phyloP scores from a whole-genome alignment of 805 yeast species.

The Ogataea salicorniae region DNA sequence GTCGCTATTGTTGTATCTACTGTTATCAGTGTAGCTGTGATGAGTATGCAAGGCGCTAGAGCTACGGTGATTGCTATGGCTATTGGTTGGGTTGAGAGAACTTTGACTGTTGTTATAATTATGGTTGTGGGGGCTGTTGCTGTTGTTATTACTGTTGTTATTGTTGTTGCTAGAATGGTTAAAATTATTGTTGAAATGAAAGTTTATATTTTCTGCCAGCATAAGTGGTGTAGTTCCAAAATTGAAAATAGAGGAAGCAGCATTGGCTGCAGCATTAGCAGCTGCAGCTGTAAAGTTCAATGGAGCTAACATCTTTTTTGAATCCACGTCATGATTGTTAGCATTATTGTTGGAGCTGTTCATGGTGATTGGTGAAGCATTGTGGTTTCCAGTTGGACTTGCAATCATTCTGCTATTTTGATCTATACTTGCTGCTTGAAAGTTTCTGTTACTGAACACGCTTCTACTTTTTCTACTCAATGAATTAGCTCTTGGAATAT shows the following conservation, averaged over 20 bases:
- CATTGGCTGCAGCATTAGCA: slow-evolving; percentile 26
- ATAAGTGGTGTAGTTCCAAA: slow-evolving; percentile 19
- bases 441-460: slow-evolving; percentile 11
- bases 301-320: slow-evolving; percentile 13
- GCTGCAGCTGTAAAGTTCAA: slow-evolving; percentile 24
- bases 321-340: too few species aligned
- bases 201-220: slow-evolving; percentile 7
- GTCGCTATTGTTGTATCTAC: not conserved
- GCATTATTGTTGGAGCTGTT: too few species aligned
- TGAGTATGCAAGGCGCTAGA: too few species aligned
- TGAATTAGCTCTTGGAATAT: slow-evolving; percentile 30
- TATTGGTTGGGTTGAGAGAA: not conserved
- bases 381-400: not conserved
- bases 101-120: not conserved
- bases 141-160: not conserved
- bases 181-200: slow-evolving; percentile 3
- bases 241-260: slow-evolving; percentile 27
- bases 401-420: not conserved
- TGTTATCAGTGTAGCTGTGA: too few species aligned
- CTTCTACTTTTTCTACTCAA: slow-evolving; percentile 24
- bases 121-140: not conserved
- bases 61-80: not conserved
- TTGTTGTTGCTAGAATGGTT: slow-evolving; percentile 5
- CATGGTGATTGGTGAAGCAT: too few species aligned
- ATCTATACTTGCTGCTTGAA: slow-evolving; percentile 2